Conservation (phyloP, 176 grass and related monocot genomes). For the Eleusine coracana region DNA sequence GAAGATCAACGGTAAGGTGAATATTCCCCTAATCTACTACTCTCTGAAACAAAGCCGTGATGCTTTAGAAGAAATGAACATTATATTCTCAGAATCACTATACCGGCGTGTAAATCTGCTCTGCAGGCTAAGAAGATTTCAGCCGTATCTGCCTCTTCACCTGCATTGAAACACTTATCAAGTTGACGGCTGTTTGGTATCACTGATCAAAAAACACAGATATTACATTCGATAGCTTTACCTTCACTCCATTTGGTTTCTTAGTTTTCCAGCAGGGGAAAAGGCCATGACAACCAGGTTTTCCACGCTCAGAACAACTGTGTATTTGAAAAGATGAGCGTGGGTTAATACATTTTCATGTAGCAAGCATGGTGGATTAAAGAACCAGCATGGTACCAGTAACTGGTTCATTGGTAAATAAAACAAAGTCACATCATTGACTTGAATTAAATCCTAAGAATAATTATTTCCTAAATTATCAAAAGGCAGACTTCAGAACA, state of each 20-base stretch:
- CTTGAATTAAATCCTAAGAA: not conserved
- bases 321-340: conserved; percentile 23
- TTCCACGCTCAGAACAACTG: conserved; percentile 70
- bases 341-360: not conserved
- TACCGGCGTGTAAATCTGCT: not conserved
- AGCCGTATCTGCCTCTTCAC: conserved; percentile 48
- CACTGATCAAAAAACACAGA: conserved; percentile 2
- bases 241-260: conserved; percentile 51
- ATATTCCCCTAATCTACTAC: not conserved
- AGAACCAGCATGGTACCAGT: not conserved
- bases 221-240: conserved; percentile 31
- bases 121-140: conserved; percentile 27
- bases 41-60: not conserved
- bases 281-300: conserved; percentile 62
- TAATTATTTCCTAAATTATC: not conserved
- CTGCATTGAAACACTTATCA: conserved; percentile 41
- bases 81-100: not conserved
- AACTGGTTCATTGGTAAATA: not conserved
- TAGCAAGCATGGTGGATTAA: conserved; percentile 3
- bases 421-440: not conserved
- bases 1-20: not conserved
- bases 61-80: not conserved
- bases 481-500: not conserved
- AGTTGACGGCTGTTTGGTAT: not conserved
- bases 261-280: conserved; percentile 71